A percentile compares a stretch with the other conserved stretches of the same genome.
Conservation (phyloP, 257 asterid genomes). For the Solanum okadae region DNA sequence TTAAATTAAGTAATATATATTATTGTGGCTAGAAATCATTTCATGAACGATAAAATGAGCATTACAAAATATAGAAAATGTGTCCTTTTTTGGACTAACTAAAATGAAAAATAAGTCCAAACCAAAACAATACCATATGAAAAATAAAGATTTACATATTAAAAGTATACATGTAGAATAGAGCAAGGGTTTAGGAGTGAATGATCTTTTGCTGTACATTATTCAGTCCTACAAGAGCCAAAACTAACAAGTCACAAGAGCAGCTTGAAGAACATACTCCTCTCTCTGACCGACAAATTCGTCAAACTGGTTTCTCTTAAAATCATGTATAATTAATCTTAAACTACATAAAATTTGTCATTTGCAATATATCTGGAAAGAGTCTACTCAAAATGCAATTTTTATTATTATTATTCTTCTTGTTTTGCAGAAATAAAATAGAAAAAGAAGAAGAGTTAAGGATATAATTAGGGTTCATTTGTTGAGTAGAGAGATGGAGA, state of each 20-base stretch:
- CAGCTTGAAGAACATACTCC: background rate
- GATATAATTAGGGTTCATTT: background rate
- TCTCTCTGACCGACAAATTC: background rate
- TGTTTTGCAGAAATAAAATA: too few relatives aligned
- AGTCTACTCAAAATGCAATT: background rate
- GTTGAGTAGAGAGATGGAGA: background rate
- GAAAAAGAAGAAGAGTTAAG: background rate
- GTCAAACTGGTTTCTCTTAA: background rate
- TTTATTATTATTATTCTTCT: too few relatives aligned
- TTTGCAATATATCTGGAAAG: background rate
- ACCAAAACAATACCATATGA: too few relatives aligned
- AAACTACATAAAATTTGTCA: background rate
- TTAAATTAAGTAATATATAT: too few relatives aligned
- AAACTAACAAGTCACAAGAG: background rate
- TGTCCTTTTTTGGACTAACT: too few relatives aligned
- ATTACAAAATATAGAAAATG: too few relatives aligned
- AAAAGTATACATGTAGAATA: background rate
- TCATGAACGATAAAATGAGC: too few relatives aligned
- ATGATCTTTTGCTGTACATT: background rate
- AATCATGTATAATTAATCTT: background rate
- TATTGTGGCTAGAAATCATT: too few relatives aligned
- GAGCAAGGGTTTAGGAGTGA: background rate
- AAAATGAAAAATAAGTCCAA: too few relatives aligned
- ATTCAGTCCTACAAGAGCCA: background rate
- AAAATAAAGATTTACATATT: background rate